Base-by-base conservation (phyloP, 192 early-diverging fungal genomes). In the Powellomyces hirtus region DNA sequence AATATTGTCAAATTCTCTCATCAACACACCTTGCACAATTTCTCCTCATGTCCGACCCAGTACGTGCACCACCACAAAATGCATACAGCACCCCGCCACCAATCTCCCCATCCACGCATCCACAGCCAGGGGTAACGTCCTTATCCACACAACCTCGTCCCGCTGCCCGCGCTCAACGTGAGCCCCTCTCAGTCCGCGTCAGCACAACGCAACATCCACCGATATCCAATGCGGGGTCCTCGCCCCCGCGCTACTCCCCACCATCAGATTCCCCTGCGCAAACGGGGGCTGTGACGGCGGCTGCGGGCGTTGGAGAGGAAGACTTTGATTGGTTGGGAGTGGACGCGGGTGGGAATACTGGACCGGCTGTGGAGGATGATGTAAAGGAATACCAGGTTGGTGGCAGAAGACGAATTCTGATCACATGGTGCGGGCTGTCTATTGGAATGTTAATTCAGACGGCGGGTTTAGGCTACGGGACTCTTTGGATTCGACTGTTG, bases 311-410 rank as follows among this genome's bases (percentile, higher is more conserved):
- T 10, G 59, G 20, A 20, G 70, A 72, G 22, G 62, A 64, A 20
- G 62, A 59, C n/a, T 72, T 72, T 29, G 70, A 72, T 29, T 72
- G 70, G 70, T 65, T 72, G 33, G 31, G 45, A 20, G 42, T 55
- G 30, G 58, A 61, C 4, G n/a, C n/a, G n/a, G 3, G n/a, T 14
- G 14, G 46, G n/a, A 24, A 18, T 3, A 4, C 26, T 6, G 70
- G 37, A 3, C 42, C 70, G 24, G 55, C 50, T 8, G 35, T 38
- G 27, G 70, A 72, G 10, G 62, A 52, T 26, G 53, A 58, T 36
- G 53, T 37, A 20, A 8, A 72, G 31, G 70, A 72, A 33, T 30
- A 56, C 33, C 30, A 59, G 30, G 36, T 29, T 20, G n/a, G n/a
- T n/a, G 40, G 40, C 8, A 42, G 18, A 18, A 42, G 40, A 42